Evolutionary conservation across 2,329 filamentous ascomycete species (phyloP), one percentile per base, ranked within the genome.

Genomic region (Huntiella abstrusa): DNA sequence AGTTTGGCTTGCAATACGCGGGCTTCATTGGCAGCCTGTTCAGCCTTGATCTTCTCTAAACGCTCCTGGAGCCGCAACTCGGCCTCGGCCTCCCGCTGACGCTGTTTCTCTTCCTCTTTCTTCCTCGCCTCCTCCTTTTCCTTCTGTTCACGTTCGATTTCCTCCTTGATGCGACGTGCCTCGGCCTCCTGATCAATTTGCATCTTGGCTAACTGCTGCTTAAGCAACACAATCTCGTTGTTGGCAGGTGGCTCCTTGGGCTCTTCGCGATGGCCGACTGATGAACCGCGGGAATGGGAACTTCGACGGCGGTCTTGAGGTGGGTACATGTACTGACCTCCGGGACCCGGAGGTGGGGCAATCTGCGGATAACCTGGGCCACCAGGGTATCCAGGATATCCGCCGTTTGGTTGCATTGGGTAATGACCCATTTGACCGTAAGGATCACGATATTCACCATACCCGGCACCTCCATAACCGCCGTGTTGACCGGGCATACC

Each of bases 141-240:
- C n/a, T 28, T n/a, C 5, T 43, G n/a, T 17, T 33, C 17, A n/a
- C 41, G 41, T 13, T 43, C 41, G 17, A 34, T 13, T 34, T 43
- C 32, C n/a, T 13, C 41, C 41, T 34, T 33, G 32, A 33, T 33
- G 5, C 32, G 41, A 5, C n/a, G 13, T 8, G 8, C 28, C 11
- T 13, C 41, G 13, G 33, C 19, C 41, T 49, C 37, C 11, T 43
- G 45, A 34, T 49, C 43, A 5, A 46, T 19, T 35, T 69, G 58
- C 1, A 64, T 65, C 49, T 56, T 59, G 36, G 51, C 56, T 51
- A 60, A 59, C 53, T 80, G 69, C 51, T 73, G 68, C 51, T 78
- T 69, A 48, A 79, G 68, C n/a, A 65, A 64, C 51, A 79, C 64
- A 54, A 75, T 75, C 47, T 80, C 71, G 5, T 38, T 36, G 10